Base-by-base conservation (phyloP, 2,329 filamentous ascomycete species). In the Cercospora zeina region DNA sequence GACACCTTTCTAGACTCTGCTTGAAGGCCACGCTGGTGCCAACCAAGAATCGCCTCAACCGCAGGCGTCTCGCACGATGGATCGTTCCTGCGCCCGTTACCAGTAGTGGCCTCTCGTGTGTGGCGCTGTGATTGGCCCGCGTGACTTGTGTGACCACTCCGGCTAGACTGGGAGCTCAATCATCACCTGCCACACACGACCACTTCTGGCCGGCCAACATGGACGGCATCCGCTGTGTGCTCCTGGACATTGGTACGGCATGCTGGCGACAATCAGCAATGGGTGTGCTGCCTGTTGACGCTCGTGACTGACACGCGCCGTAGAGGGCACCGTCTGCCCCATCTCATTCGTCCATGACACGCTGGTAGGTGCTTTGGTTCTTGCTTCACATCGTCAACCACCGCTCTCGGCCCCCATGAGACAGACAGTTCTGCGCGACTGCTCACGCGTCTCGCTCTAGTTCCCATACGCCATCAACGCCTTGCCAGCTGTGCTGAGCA, bases 341-440 rank as follows among this genome's bases (percentile, higher is more conserved):
- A 91, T 93, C 74, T 90, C 88, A 69, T 93, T 93, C 77, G 90
- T 93, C 77, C 90, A 90, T 78, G 88, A 92, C 75, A 85, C 90
- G 67, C 80, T 93, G 79, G 90, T 93, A 85, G 84, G 89, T 73
- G 59, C 14, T 53, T 19, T 53, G 2, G 9, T 34, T 31, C n/a
- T 53, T 16, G 27, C 10, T 33, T 21, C 49, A 11, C 49, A 14
- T 34, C 34, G 11, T 27, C 45, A 61, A 63, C 65, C 61, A 54
- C 63, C 54, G 37, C 55, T 55, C 51, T 56, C 47, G 53, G 42
- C 42, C 13, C 50, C n/a, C n/a, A 49, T 16, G 49, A 34, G 36
- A 54, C 30, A n/a, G n/a, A n/a, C n/a, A n/a, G 34, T 31, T 50
- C 16, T n/a, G 27, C 30, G 27, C 24, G 27, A 33, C 4, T 19